Conservation (phyloP, 2,329 filamentous ascomycete genomes). For the Pseudogymnoascus sp. region DNA sequence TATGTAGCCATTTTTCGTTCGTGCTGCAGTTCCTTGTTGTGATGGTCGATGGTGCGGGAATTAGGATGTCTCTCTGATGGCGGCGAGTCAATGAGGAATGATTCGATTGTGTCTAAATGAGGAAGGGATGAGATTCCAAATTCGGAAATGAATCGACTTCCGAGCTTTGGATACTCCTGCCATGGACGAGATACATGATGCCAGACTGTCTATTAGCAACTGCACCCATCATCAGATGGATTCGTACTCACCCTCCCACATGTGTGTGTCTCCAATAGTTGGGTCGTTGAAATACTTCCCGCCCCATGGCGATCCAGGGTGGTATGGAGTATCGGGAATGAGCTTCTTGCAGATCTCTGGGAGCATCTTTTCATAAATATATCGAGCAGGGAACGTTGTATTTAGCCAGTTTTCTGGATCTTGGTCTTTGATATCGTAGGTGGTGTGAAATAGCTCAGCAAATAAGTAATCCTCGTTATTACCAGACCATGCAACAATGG, state of each 20-base stretch:
- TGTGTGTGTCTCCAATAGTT: slow-evolving; percentile 79
- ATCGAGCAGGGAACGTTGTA: slow-evolving; percentile 78
- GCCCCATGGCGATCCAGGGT: slow-evolving; percentile 77
- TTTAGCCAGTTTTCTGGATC: slow-evolving; percentile 74
- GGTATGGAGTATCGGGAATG: slow-evolving; percentile 64
- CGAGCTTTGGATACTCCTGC: background rate
- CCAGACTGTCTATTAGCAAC: slow-evolving; percentile 63
- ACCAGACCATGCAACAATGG: slow-evolving; percentile 58
- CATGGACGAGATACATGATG: slow-evolving; percentile 35
- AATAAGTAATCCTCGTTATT: slow-evolving; percentile 93
- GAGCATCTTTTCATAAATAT: slow-evolving; percentile 83
- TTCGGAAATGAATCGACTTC: background rate
- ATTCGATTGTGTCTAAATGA: background rate
- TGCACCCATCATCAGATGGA: slow-evolving; percentile 68
- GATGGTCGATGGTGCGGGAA: slow-evolving; percentile 78
- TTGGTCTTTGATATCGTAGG: slow-evolving; percentile 70
- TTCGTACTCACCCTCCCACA: slow-evolving; percentile 39
- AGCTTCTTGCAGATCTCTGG: slow-evolving; percentile 62
- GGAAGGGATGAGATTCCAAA: background rate
- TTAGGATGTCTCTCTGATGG: slow-evolving; percentile 66
- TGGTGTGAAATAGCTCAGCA: slow-evolving; percentile 45
- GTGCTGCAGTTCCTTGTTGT: slow-evolving; percentile 86
- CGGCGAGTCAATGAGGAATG: slow-evolving; percentile 36
- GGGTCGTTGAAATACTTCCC: slow-evolving; percentile 66
- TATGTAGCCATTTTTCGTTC: slow-evolving; percentile 78